A percentile compares a stretch with the other conserved stretches of the same genome.
phyloP scores from a whole-genome alignment of 1,284 basidiomycete genomes.

The Tilletia setariae region DNA sequence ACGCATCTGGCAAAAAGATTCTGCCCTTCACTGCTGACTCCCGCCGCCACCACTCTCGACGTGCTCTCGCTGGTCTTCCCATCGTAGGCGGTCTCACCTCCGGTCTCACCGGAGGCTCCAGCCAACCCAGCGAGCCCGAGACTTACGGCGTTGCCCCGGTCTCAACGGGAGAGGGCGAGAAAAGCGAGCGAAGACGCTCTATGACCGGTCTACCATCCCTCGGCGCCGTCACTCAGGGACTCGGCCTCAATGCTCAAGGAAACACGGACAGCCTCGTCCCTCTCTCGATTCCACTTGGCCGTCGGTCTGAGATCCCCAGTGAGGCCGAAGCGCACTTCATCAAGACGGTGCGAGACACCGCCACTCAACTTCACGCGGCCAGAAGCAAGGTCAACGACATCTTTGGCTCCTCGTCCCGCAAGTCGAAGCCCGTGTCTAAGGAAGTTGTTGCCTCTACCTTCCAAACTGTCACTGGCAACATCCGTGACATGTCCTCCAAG shows the following conservation, averaged over 20 bases:
- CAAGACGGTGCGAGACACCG: conserved; percentile 5
- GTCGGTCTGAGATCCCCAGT: neutral
- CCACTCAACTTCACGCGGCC: neutral
- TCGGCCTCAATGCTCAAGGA: neutral
- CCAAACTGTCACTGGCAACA: neutral
- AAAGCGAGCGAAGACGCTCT: neutral
- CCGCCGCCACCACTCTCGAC: neutral
- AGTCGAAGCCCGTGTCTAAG: neutral
- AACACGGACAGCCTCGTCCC: neutral
- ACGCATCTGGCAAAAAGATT: neutral
- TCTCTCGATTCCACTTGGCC: neutral
- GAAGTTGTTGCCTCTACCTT: neutral
- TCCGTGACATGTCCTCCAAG: neutral
- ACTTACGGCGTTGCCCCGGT: neutral
- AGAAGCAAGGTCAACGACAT: neutral
- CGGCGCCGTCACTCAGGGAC: neutral
- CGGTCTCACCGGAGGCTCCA: neutral
- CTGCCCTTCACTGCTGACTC: neutral
- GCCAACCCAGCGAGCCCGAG: neutral
- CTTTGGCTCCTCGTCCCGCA: neutral
- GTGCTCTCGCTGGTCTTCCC: conserved; percentile 7
- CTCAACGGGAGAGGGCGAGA: neutral
- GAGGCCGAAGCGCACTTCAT: neutral
- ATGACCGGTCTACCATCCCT: conserved; percentile 1
- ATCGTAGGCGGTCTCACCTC: neutral